Base-by-base conservation (phyloP, 1,139 yeast species). In the Hyphopichia buzzinii region DNA sequence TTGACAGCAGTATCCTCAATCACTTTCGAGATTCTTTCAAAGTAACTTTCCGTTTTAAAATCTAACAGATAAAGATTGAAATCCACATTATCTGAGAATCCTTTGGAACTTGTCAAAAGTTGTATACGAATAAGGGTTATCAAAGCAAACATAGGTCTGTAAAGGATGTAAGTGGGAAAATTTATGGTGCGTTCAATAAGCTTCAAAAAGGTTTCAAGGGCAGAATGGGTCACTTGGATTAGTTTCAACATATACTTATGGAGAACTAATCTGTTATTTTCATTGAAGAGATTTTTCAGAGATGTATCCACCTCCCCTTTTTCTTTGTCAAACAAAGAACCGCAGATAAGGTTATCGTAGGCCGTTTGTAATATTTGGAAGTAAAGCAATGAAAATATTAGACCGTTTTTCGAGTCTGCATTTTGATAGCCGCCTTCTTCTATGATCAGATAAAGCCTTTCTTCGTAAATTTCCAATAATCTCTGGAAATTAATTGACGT, bases 111-210 rank as follows among this genome's bases (percentile, higher is more conserved):
- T 17, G 55, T 50, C 28, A 74, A 54, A 25, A 75, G 49, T 40
- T 74, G 55, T 4, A 74, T 61, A 39, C 77, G 57, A 17, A 74
- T 64, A 41, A 74, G 50, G 6, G 74, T 61, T 15, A 76, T 73
- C 26, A 78, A 53, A 0, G 81, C 77, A 49, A 74, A 77, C 66
- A 78, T 58, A 3, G 82, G 80, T 29, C 82, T 54, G 46, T 75
- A 77, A 50, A 73, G 74, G 48, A 77, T 67, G 42, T 73, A 74
- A 1, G 81, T 73, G 1, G 83, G 83, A 38, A 70, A 71, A 36
- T 63, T 54, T 6, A 62, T 47, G 1, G 74, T 65, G 36, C 60
- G 57, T 7, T 59, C 58, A 36, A 72, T 64, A 25, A 74, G 40
- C 17, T 54, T 54, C 13, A 72, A 59, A 50, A 77, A 77, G 6